These are phyloP conservation scores for Fraxinus platypoda DNA, from an alignment of 305 asterid genomes.

Conservation along the genomic window DNA sequence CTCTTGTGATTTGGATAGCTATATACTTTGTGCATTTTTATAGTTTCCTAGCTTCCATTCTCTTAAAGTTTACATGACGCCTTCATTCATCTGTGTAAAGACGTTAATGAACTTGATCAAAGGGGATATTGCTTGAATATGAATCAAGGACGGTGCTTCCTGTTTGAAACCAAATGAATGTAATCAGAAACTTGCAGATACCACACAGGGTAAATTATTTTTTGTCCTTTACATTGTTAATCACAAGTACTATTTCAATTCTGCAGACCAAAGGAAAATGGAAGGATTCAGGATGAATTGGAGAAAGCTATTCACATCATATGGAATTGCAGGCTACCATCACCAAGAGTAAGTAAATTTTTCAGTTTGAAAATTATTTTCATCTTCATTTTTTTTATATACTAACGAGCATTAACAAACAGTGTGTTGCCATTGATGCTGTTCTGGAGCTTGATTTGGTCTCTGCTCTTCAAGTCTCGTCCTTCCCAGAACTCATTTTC, in stretches of 20 bases:
- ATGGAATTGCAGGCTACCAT: slow-evolving; percentile 91
- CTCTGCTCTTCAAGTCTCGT: slow-evolving; percentile 68
- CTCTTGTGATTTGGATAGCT: background rate
- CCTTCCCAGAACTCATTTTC: slow-evolving; percentile 84
- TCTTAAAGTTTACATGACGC: background rate
- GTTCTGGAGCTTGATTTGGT: slow-evolving; percentile 70
- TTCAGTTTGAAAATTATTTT: slow-evolving; percentile 4
- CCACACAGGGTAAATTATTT: background rate
- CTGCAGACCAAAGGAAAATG: slow-evolving; percentile 83
- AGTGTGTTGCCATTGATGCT: slow-evolving; percentile 92
- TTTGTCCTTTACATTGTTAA: background rate
- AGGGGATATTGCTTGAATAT: slow-evolving; percentile 1
- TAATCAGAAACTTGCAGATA: background rate
- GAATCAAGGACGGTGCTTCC: background rate
- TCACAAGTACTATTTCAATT: background rate
- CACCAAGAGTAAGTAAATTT: slow-evolving; percentile 71
- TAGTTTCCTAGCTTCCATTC: background rate
- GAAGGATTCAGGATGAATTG: slow-evolving; percentile 56
- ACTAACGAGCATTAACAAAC: slow-evolving; percentile 29
- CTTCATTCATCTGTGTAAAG: background rate
- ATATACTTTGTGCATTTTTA: background rate
- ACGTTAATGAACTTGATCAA: background rate
- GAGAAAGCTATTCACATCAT: slow-evolving; percentile 84
- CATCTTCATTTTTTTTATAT: slow-evolving; percentile 14
- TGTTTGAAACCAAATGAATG: background rate